phyloP scores from a whole-genome alignment of 352 stramenopile species.

The Halophytophthora polymorphica region DNA sequence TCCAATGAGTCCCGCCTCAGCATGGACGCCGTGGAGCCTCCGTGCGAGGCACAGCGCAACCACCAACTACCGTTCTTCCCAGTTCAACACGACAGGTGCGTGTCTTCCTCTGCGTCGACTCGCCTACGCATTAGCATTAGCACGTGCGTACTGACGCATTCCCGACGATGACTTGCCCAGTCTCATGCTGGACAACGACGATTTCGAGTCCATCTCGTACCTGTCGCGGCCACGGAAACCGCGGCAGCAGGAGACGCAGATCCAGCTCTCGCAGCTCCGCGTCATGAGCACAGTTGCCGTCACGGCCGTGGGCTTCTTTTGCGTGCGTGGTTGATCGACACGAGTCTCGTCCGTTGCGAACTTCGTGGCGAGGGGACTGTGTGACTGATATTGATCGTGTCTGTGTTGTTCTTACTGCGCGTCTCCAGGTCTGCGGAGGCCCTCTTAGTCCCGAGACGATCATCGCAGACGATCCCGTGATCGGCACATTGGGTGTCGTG shows the following conservation, averaged over 20 bases:
- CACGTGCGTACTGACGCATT: background rate
- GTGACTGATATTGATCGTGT: background rate
- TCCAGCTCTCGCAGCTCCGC: constrained; percentile 6
- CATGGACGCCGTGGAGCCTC: constrained; percentile 2
- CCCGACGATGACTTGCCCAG: constrained; percentile 1
- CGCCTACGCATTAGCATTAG: too few species aligned
- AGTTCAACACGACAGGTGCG: background rate
- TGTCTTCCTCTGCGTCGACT: background rate
- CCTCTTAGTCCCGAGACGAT: constrained; percentile 16
- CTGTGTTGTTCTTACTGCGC: background rate
- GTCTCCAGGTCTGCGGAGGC: constrained; percentile 13
- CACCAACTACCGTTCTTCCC: too few species aligned
- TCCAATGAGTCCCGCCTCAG: constrained; percentile 8
- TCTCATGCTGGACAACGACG: constrained; percentile 14
- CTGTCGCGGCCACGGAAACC: constrained; percentile 2
- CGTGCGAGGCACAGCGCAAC: too few species aligned
- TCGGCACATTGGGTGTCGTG: constrained; percentile 13
- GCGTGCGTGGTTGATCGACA: too few species aligned
- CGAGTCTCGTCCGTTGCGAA: too few species aligned
- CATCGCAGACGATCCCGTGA: constrained; percentile 20
- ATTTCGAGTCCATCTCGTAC: constrained; percentile 18
- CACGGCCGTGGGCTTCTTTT: constrained; percentile 20
- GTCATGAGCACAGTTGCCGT: constrained; percentile 13
- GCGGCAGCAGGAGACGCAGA: background rate
- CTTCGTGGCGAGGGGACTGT: too few species aligned